Evolutionary conservation across 2,329 filamentous ascomycete species (phyloP), one percentile per base, ranked within the genome.

Genomic region (Fusarium sp.): DNA sequence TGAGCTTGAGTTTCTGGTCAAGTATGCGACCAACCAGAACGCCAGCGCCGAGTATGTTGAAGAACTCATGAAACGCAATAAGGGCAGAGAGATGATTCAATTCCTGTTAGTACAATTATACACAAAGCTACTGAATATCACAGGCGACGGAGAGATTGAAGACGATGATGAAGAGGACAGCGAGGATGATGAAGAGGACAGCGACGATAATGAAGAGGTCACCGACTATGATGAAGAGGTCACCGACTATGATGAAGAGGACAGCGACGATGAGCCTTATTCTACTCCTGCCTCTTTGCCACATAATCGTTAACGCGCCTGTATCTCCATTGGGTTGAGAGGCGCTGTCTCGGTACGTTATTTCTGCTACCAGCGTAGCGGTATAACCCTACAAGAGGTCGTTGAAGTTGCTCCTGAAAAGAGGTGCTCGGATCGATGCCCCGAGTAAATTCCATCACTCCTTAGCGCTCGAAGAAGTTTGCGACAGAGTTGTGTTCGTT

Each of bases 1-100:
- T 57, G 47, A 28, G 30, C 28, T 65, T 3, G 47, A 63, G 32
- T 63, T 65, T 20, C 20, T 65, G 7, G 23, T 47, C 21, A 30
- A 58, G 14, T 18, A 65, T n/a, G 42, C 62, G 6, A 65, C 58
- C 3, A 11, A 18, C 18, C 32, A 14, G 18, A 65, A 65, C 10
- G 34, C 32, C 14, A 28, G 14, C 5, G 11, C 12, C 10, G 34
- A 45, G 23, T 43, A 47, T 41, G 20, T 58, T 23, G 20, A 53
- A 25, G 11, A 6, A 27, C 23, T 47, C 3, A 45, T 57, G 25
- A 12, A n/a, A 3, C 9, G 49, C n/a, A 25, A 25, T 6, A 18
- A 27, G 14, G 23, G 13, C 10, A 11, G 5, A 7, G 13, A 23
- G 9, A 7, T 20, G 45, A 8, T 53, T 11, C n/a, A 16, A 13